A percentile compares a stretch with the other conserved stretches of the same genome.
Conservation (phyloP, 1,284 basidiomycete species). For the Leccinum fuscescens region DNA sequence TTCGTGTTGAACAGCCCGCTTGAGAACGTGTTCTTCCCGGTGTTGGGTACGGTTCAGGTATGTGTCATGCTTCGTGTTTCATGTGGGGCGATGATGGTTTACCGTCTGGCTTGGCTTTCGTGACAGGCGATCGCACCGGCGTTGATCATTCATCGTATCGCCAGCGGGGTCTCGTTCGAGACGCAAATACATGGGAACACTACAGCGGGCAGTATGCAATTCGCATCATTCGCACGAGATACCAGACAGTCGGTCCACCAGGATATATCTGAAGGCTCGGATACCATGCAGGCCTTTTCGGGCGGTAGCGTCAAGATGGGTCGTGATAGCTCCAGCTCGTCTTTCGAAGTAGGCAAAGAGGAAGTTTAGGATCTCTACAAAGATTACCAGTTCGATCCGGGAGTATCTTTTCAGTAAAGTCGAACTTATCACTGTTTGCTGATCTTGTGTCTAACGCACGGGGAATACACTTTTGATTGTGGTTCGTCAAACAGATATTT, state of each 20-base stretch:
- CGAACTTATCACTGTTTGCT: not conserved
- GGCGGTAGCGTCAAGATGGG: not conserved
- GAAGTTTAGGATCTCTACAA: not conserved
- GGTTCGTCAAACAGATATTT: not conserved
- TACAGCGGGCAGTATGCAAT: constrained; percentile 6
- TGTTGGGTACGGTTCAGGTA: constrained; percentile 24
- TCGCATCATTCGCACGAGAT: constrained; percentile 1
- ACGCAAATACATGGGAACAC: constrained; percentile 8
- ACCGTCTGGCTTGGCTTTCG: not conserved
- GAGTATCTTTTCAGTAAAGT: not conserved
- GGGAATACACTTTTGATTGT: not conserved
- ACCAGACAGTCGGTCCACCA: not conserved
- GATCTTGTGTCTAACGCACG: not conserved
- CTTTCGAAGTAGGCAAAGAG: constrained; percentile 17
- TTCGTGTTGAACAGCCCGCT: constrained; percentile 19
- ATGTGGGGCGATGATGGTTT: not conserved
- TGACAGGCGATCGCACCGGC: constrained; percentile 17
- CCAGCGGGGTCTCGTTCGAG: constrained; percentile 16
- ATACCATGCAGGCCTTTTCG: constrained; percentile 8
- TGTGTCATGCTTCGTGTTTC: not conserved
- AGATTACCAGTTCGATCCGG: not conserved
- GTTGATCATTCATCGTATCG: constrained; percentile 25
- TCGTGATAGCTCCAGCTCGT: constrained; percentile 10
- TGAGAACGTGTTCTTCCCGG: constrained; percentile 18
- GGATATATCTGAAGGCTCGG: constrained; percentile 5